Evolutionary conservation across 768 basidiomycete species (phyloP).

Genomic region (Psilocybe azurescens): DNA sequence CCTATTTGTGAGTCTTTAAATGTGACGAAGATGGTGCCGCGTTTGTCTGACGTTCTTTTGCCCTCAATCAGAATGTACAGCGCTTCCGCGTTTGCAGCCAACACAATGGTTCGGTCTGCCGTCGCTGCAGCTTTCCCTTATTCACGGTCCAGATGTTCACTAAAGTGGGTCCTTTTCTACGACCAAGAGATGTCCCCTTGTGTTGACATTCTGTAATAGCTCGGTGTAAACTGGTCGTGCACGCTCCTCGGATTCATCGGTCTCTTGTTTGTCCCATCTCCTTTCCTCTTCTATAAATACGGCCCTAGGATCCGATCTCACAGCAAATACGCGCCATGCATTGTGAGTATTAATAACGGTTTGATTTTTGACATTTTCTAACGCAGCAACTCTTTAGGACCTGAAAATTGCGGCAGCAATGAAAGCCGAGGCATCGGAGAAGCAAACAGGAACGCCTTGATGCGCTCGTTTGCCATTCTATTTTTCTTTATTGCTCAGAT

Average conservation of each 20-base stretch:
- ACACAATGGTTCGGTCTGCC: conserved; percentile 61
- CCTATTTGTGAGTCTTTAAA: conserved; percentile 47
- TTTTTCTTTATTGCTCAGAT: not conserved
- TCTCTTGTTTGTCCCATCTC: conserved; percentile 63
- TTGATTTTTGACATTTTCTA: not conserved
- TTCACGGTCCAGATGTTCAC: conserved; percentile 72
- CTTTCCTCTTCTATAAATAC: conserved; percentile 74
- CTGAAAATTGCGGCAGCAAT: conserved; percentile 46
- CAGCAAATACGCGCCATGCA: conserved; percentile 62
- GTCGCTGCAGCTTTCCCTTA: conserved; percentile 64
- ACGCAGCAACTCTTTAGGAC: conserved; percentile 32
- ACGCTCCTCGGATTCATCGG: conserved; percentile 62
- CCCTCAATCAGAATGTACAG: conserved; percentile 44
- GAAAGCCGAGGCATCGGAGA: conserved; percentile 27
- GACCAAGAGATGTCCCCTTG: not conserved
- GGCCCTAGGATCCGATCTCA: conserved; percentile 59
- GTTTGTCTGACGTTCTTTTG: too few species aligned
- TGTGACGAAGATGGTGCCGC: too few species aligned
- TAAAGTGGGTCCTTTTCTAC: conserved; percentile 37
- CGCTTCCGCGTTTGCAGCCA: conserved; percentile 68
- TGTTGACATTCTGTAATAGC: conserved; percentile 27
- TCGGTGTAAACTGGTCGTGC: conserved; percentile 57
- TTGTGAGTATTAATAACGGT: conserved; percentile 32
- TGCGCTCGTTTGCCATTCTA: not conserved
- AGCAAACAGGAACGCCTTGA: not conserved